Evolutionary conservation across 2,329 filamentous ascomycete genomes (phyloP), one percentile per base, ranked within the genome.

Genomic region (Claviceps sp.): DNA sequence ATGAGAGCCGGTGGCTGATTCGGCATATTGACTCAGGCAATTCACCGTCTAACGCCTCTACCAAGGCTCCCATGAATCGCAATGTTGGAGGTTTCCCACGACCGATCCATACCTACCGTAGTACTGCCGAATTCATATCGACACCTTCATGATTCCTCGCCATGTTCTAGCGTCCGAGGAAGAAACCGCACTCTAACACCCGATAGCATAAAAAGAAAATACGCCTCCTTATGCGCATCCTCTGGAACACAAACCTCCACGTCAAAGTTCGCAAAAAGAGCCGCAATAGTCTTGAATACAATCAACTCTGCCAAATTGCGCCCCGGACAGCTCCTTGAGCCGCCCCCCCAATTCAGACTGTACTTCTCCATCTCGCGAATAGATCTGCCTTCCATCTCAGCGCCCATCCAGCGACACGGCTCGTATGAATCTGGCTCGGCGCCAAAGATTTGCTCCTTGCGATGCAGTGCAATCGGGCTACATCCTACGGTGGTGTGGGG

Each of bases 171-270:
- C 14, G 29, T 13, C 42, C 45, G 38, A 16, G 48, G 14, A 26
- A 52, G 57, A 38, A 77, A 77, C 0, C 64, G 61, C 1, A 59
- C 72, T 55, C 62, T 71, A 3, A 72, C 69, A 0, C 73, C 74
- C 0, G 70, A 73, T 57, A 76, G 54, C 69, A 78, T 76, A 1
- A 73, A 74, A 60, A 79, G 61, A 51, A 78, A 79, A 51, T 77
- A 78, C 8, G 70, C 70, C 2, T 64, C 66, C 44, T 68, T 67
- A 1, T 69, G 60, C 2, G 67, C 59, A 2, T 72, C 67, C 0
- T 57, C 55, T 0, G 72, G 72, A 55, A 73, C 57, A 6, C 45
- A 57, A 3, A 70, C 62, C 50, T 71, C 60, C 0, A 78, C 60
- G 5, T 72, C 66, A 50, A 79, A 79, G 43, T 68, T 64, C 5